phyloP scores from a whole-genome alignment of 225 moss, liverwort and hornwort genomes.

The Straminergon stramineum region DNA sequence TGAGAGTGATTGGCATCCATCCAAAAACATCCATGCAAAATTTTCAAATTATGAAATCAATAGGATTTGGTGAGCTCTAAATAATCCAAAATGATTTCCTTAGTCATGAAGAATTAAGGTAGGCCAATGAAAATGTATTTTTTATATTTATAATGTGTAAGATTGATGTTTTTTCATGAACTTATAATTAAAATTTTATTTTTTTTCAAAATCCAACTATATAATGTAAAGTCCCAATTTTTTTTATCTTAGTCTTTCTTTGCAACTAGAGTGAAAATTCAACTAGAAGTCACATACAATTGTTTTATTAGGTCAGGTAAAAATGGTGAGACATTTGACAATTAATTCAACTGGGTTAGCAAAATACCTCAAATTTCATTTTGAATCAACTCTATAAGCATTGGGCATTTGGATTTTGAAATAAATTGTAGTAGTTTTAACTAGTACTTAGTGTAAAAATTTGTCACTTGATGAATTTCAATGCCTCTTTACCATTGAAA shows the following conservation, averaged over 20 bases:
- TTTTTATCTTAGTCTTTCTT: not conserved
- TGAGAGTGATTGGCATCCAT: not conserved
- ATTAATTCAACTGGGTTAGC: not conserved
- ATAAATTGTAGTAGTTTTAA: not conserved
- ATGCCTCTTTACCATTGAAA: fast-evolving
- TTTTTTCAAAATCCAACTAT: not conserved
- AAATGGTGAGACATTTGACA: not conserved
- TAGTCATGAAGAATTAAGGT: fast-evolving
- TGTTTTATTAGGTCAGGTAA: fast-evolving
- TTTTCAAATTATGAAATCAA: not conserved
- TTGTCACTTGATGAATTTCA: too few relatives aligned
- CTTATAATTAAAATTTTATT: not conserved
- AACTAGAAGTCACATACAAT: not conserved
- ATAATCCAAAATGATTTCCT: fast-evolving
- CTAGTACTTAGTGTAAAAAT: too few relatives aligned
- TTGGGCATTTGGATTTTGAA: not conserved
- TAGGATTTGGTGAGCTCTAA: fast-evolving
- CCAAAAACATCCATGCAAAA: not conserved
- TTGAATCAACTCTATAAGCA: not conserved
- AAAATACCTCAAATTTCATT: not conserved
- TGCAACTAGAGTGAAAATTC: not conserved
- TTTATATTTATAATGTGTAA: not conserved
- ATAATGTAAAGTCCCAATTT: not conserved
- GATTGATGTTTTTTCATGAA: not conserved
- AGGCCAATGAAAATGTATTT: not conserved